These are phyloP conservation scores for Grosmannia penicillata DNA, from an alignment of 2,329 filamentous ascomycete genomes.

Conservation along the genomic window DNA sequence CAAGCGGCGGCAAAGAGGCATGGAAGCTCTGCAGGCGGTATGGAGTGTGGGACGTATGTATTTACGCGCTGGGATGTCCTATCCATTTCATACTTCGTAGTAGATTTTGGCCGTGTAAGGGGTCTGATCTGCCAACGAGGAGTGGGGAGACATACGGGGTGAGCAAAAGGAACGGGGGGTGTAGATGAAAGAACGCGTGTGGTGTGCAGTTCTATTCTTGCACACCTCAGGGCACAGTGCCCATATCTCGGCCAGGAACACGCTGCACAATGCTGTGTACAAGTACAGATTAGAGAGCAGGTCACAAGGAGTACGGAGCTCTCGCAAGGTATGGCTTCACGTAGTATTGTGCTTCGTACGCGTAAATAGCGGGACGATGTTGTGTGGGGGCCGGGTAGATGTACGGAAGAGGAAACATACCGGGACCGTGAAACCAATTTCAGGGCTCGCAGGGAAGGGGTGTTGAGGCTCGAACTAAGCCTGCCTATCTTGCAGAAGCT, in stretches of 20 bases:
- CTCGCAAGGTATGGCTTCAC: background rate
- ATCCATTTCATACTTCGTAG: constrained; percentile 5
- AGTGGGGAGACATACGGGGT: constrained; percentile 5
- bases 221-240: no score
- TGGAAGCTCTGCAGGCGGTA: no score
- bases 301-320: background rate
- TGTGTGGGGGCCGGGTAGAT: background rate
- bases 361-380: background rate
- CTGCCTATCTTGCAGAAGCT: no score
- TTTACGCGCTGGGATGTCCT: constrained; percentile 8
- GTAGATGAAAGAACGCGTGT: background rate
- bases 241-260: background rate
- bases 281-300: background rate
- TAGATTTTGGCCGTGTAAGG: constrained; percentile 1
- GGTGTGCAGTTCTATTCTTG: background rate
- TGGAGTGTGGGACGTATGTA: constrained; percentile 3
- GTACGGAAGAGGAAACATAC: background rate
- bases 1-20: background rate
- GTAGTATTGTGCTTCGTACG: no score
- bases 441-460: no score
- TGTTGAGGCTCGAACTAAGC: no score
- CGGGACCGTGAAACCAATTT: background rate
- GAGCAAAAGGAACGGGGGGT: background rate
- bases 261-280: no score
- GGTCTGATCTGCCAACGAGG: constrained; percentile 7